phyloP scores from a whole-genome alignment of 2,329 filamentous ascomycete species.

The Paecilomyces variotii region DNA sequence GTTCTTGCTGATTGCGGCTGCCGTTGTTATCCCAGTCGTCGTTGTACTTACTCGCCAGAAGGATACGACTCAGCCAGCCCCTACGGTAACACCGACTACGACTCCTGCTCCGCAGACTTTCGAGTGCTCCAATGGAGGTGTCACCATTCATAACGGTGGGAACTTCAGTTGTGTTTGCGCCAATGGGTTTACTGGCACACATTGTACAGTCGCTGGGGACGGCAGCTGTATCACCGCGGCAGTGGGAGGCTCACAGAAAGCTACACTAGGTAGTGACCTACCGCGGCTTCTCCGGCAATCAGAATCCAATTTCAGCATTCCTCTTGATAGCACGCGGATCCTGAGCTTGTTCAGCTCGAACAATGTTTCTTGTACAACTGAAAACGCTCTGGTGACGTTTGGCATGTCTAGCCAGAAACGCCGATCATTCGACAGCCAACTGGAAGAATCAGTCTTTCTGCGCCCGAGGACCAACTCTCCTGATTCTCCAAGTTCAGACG shows the following conservation, averaged over 20 bases:
- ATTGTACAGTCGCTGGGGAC: slow-evolving; percentile 45
- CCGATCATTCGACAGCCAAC: slow-evolving; percentile 9
- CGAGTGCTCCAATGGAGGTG: slow-evolving; percentile 72
- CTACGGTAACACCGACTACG: slow-evolving; percentile 21
- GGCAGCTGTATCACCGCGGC: slow-evolving; percentile 48
- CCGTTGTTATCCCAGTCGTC: slow-evolving; percentile 68
- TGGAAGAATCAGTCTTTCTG: background rate
- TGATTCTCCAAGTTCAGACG: background rate
- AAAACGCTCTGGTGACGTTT: slow-evolving; percentile 86
- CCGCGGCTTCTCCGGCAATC: slow-evolving; percentile 63
- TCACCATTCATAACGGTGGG: slow-evolving; percentile 59
- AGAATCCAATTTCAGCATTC: slow-evolving; percentile 63
- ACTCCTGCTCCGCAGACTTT: slow-evolving; percentile 52
- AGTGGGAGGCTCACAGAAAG: slow-evolving; percentile 47
- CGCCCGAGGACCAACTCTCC: background rate
- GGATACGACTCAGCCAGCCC: slow-evolving; percentile 23
- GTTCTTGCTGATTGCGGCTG: slow-evolving; percentile 67
- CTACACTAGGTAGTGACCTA: slow-evolving; percentile 73
- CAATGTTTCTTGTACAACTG: slow-evolving; percentile 70
- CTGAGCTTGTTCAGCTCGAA: slow-evolving; percentile 67
- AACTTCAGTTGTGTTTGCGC: slow-evolving; percentile 81
- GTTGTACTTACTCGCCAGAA: slow-evolving; percentile 52
- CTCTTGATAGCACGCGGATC: slow-evolving; percentile 61
- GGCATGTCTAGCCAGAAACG: slow-evolving; percentile 44
- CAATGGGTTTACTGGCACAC: slow-evolving; percentile 69